Base-by-base conservation (phyloP, 495 filamentous ascomycete species). In the Cercophora sp. region DNA sequence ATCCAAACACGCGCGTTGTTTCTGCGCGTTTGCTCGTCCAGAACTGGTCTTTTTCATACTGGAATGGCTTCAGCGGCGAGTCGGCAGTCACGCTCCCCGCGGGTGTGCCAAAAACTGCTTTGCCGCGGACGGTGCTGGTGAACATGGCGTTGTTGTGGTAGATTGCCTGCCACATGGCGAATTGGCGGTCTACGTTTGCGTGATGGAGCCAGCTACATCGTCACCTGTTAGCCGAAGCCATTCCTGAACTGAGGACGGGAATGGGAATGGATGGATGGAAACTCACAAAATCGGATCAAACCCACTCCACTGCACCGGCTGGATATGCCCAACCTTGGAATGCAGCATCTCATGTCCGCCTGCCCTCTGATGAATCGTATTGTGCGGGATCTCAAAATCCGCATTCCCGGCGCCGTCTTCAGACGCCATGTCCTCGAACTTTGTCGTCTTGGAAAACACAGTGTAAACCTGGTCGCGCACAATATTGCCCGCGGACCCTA, bases 171-270 rank as follows among this genome's bases (percentile, higher is more conserved):
- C 62, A 75, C 34, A 75, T 54, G 13, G 70, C 71, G 25, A 68
- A 54, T 25, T 73, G 57, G 20, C 72, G 70, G 55, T 76, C 74
- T 36, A 76, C 58, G 35, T 77, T 74, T 27, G 66, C 66, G 56
- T 69, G 64, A 41, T 69, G 60, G 18, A 69, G 62, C 59, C 51
- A 66, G 58, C n/a, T n/a, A n/a, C n/a, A n/a, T n/a, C n/a, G n/a
- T n/a, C n/a, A n/a, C n/a, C n/a, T n/a, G n/a, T n/a, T n/a, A n/a
- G n/a, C n/a, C n/a, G n/a, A n/a, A n/a, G n/a, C n/a, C n/a, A n/a
- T n/a, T n/a, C n/a, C n/a, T n/a, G n/a, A n/a, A n/a, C n/a, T n/a
- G n/a, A n/a, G n/a, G n/a, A n/a, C n/a, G n/a, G n/a, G n/a, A n/a
- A n/a, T n/a, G n/a, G n/a, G n/a, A n/a, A n/a, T n/a, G n/a, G n/a